These are phyloP conservation scores for Recurvomyces mirabilis DNA, from an alignment of 495 filamentous ascomycete genomes.

Conservation along the genomic window DNA sequence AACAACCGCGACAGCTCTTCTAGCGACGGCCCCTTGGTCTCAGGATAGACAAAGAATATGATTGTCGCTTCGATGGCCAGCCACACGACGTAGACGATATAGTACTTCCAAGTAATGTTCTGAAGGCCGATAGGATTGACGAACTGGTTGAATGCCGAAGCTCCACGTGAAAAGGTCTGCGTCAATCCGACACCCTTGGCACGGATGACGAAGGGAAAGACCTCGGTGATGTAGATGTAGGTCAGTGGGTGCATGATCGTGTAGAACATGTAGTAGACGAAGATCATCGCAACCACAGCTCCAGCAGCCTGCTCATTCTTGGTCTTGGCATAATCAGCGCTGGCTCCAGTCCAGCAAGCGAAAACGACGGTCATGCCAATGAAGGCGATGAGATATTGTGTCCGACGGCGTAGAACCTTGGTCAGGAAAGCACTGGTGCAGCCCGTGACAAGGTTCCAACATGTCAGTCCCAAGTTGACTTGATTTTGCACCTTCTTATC, in stretches of 20 bases:
- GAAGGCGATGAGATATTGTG: conserved; percentile 22
- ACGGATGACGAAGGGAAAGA: conserved; percentile 10
- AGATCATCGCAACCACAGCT: conserved; percentile 23
- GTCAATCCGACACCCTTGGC: conserved; percentile 12
- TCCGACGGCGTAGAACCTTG: conserved; percentile 18
- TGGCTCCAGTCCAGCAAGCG: conserved; percentile 37
- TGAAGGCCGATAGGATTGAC: conserved; percentile 32
- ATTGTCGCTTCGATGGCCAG: conserved; percentile 6
- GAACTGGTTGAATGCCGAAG: conserved; percentile 31
- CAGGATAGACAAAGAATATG: conserved; percentile 19
- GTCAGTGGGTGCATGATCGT: conserved; percentile 25
- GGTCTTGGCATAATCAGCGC: conserved; percentile 14
- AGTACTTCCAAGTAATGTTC: conserved; percentile 7
- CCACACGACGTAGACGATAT: conserved; percentile 10
- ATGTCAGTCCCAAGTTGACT: conserved; percentile 23
- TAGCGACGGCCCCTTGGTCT: conserved; percentile 17
- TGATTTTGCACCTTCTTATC: conserved; percentile 11
- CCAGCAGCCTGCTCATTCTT: conserved; percentile 14
- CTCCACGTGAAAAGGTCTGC: conserved; percentile 6
- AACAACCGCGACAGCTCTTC: conserved; percentile 20
- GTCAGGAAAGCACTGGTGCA: conserved; percentile 17
- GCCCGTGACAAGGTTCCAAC: conserved; percentile 22
- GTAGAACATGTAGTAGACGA: conserved; percentile 24
- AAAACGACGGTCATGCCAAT: conserved; percentile 29
- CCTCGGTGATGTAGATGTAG: conserved; percentile 10